These are phyloP conservation scores for Triticum dicoccoides DNA, from an alignment of 176 grass and related monocot genomes.

Conservation along the genomic window DNA sequence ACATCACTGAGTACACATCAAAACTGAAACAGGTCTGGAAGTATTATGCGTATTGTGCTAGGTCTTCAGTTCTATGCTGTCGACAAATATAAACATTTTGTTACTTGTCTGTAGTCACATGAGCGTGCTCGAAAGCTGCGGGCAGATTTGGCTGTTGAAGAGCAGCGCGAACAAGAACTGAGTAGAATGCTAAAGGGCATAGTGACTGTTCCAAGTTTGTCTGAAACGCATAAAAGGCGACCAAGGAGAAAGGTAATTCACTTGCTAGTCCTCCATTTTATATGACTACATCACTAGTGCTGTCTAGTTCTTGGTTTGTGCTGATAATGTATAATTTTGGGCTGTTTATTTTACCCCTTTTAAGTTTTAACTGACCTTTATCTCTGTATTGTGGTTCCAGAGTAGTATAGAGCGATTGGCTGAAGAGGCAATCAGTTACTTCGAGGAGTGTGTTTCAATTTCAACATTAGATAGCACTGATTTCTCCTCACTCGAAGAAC, in stretches of 20 bases:
- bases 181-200: conserved; percentile 85
- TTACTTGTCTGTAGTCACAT: conserved; percentile 62
- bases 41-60: background rate
- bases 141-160: conserved; percentile 85
- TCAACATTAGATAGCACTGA: conserved; percentile 88
- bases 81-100: conserved; percentile 15
- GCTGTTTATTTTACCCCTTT: background rate
- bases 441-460: conserved; percentile 93
- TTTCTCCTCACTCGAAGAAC: conserved; percentile 76
- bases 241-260: conserved; percentile 67
- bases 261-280: conserved; percentile 1
- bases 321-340: background rate
- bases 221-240: conserved; percentile 34
- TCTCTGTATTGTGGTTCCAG: conserved; percentile 16
- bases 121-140: conserved; percentile 67
- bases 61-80: background rate
- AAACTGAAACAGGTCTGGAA: conserved; percentile 70
- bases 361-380: conserved; percentile 14
- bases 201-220: conserved; percentile 51
- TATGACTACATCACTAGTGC: background rate
- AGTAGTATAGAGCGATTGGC: conserved; percentile 41
- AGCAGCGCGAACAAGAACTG: conserved; percentile 73
- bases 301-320: background rate
- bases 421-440: conserved; percentile 93
- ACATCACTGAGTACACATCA: conserved; percentile 69